These are phyloP conservation scores for Novakomyces olei DNA, from an alignment of 805 yeast genomes.

Conservation along the genomic window DNA sequence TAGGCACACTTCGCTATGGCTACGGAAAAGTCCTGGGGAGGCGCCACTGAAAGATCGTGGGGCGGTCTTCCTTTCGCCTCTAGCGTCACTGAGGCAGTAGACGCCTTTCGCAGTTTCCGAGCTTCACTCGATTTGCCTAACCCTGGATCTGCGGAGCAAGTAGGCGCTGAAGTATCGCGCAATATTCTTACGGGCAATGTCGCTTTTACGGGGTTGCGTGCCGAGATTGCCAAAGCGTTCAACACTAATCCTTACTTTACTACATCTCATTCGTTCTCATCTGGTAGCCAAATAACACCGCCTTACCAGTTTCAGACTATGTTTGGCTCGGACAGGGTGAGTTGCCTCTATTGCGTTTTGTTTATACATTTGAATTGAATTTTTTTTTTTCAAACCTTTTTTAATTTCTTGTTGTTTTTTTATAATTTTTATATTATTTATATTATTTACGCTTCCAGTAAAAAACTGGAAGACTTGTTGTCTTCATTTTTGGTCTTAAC, in stretches of 20 bases:
- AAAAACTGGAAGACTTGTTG: too few relatives aligned
- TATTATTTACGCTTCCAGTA: too few relatives aligned
- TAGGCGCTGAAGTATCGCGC: conserved; percentile 79
- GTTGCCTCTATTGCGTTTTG: conserved; percentile 67
- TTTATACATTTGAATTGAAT: conserved; percentile 50
- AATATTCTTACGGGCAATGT: conserved; percentile 80
- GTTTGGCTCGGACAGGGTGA: conserved; percentile 54
- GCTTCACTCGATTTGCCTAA: conserved; percentile 57
- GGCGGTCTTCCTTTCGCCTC: too few relatives aligned
- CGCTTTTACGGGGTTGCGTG: conserved; percentile 86
- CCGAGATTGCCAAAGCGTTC: conserved; percentile 84
- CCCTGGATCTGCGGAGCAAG: conserved; percentile 88
- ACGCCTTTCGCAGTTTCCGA: conserved; percentile 53
- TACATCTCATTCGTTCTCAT: conserved; percentile 76
- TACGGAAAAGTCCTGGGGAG: too few relatives aligned
- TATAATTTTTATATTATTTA: too few relatives aligned
- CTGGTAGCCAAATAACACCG: conserved; percentile 61
- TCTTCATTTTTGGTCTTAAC: too few relatives aligned
- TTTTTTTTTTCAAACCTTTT: conserved; percentile 7
- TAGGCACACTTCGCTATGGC: too few relatives aligned
- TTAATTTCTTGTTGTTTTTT: too few relatives aligned
- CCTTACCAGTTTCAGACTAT: conserved; percentile 80
- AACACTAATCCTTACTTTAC: conserved; percentile 87
- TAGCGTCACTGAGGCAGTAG: conserved; percentile 8
- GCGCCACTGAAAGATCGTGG: too few relatives aligned